Base-by-base conservation (phyloP, 1,139 yeast species). In the Scheffersomyces insectosa region DNA sequence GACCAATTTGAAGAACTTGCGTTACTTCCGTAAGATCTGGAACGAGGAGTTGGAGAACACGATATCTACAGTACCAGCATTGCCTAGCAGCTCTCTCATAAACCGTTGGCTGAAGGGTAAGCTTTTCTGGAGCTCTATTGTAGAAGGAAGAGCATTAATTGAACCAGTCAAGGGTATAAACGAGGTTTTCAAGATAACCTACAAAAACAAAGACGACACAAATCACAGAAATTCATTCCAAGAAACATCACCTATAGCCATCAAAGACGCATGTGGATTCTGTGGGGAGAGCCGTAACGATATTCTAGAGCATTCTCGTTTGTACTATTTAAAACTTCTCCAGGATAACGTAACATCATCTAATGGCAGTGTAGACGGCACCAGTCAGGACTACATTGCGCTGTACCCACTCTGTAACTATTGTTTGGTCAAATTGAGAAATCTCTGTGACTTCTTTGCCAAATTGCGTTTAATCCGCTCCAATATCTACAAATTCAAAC, bases 141-240 rank as follows among this genome's bases (percentile, higher is more conserved):
- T 86, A 34, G 97, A 90, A 42, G 96, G 96, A 5, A 77, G 85
- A 38, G 90, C 88, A 6, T 76, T 83, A 11, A 83, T 93, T 34
- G 97, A 90, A 63, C 98, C 99, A 1, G 78, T 91, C 11, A 83
- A 90, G 43, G 95, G 93, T 0, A 77, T 86, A 31, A 89, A 88
- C 55, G 96, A 89, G 60, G 78, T 79, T 0, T 82, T 82, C 63
- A 78, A 75, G 51, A 38, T 44, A 14, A 44, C 49, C 9, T 45
- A 45, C 33, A 41, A 36, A 11, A 49, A 51, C 11, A 25, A 36
- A 13, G 14, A 29, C 9, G 16, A 23, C 7, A 35, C 33, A 29
- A 43, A 36, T 15, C 47, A 44, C 38, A 45, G 72, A 41, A 71
- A 70, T 46, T 62, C 71, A 23, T 47, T 16, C 35, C 38, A 10